These are phyloP conservation scores for Beauveria rudraprayagi DNA, from an alignment of 2,329 filamentous ascomycete species.

Conservation along the genomic window DNA sequence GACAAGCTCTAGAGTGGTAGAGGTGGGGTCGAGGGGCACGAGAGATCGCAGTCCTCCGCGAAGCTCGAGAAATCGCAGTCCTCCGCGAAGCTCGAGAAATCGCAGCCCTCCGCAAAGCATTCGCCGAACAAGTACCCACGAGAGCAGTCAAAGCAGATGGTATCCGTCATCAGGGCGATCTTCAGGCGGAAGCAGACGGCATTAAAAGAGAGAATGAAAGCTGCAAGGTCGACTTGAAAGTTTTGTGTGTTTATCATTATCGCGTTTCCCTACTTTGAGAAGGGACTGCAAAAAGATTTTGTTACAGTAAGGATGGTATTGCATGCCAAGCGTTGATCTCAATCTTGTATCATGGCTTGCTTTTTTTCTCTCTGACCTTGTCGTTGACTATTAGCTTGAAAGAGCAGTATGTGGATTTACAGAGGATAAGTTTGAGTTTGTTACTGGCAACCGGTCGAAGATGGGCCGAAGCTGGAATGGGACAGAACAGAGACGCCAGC, in stretches of 20 bases:
- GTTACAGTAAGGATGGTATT: neutral
- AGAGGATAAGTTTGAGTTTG: neutral
- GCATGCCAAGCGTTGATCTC: neutral
- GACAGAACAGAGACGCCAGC: neutral
- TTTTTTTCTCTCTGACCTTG: neutral
- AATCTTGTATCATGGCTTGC: neutral
- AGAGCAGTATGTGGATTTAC: neutral
- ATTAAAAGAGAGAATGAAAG: neutral
- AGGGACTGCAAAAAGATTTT: neutral
- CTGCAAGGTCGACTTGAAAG: neutral
- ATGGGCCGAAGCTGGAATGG: neutral
- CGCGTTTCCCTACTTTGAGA: neutral
- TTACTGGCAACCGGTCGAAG: neutral
- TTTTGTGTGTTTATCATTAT: neutral
- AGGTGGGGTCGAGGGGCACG: slow-evolving; percentile 24
- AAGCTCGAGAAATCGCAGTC: slow-evolving; percentile 24
- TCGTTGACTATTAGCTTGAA: neutral
- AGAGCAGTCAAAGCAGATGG: neutral
- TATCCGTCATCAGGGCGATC: slow-evolving; percentile 27
- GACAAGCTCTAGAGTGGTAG: slow-evolving; percentile 25
- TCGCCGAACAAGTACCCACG: slow-evolving; percentile 21
- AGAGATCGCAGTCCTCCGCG: slow-evolving; percentile 33
- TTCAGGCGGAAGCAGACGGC: slow-evolving; percentile 18
- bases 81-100: slow-evolving; percentile 23
- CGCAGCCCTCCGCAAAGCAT: slow-evolving; percentile 31